Base-by-base conservation (phyloP, 208 protist species). In the Crithidia mellificae region DNA sequence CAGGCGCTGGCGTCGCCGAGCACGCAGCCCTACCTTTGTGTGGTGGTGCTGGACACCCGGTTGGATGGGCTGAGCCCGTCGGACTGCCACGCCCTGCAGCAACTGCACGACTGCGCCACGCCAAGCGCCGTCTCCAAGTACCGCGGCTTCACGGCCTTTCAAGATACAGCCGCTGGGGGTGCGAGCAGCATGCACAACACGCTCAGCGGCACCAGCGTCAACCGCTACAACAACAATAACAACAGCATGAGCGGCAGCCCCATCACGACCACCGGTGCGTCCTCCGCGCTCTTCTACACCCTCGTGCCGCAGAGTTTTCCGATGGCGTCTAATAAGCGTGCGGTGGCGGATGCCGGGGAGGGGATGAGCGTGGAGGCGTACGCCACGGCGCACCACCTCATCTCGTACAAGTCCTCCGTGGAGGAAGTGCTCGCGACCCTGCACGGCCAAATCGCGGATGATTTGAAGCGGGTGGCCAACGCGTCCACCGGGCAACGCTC, bases 21-120 rank as follows among this genome's bases (percentile, higher is more conserved):
- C 29, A 58, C 39, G 34, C 32, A 41, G 20, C 80, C 77, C 7
- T 73, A 63, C 24, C 30, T 85, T 27, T 76, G 68, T 32, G 50
- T 85, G n/a, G 69, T 85, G 24, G 77, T 85, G 20, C 29, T 85
- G 44, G 83, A 85, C 61, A 24, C 67, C 11, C 30, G 56, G 30
- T 34, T 72, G n/a, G 34, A 57, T 20, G 43, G 72, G n/a, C 46
- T 81, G 30, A 71, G 69, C 55, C 54, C 58, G 3, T 66, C 65
- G 15, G 77, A 87, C 32, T 66, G 55, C 19, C 24, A 55, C 25
- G 57, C 71, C 6, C 66, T 87, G 38, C 41, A 76, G 43, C 25
- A 38, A 54, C 53, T 87, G 38, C 69, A 81, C 63, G 22, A 62
- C 15, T 57, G 34, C 63, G 61, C 58, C 2, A 27, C 49, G 22